phyloP scores from a whole-genome alignment of 208 protist genomes.

The Crithidia brevicula region DNA sequence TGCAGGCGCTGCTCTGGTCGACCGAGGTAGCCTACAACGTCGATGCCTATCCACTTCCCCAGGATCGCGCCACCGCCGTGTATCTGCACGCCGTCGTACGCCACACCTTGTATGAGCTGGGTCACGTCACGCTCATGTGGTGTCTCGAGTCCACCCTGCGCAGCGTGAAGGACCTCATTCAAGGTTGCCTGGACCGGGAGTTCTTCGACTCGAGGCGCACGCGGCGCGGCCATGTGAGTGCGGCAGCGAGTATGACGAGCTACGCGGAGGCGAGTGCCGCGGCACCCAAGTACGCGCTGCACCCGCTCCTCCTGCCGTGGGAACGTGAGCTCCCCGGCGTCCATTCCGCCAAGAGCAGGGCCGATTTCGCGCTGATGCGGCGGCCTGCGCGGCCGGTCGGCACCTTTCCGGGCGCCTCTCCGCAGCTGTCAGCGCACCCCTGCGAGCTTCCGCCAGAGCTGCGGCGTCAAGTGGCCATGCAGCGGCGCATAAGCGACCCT shows the following conservation, averaged over 20 bases:
- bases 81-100: constrained; percentile 62
- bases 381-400: neutral
- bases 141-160: constrained; percentile 56
- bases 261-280: constrained; percentile 17
- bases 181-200: constrained; percentile 8
- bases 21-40: constrained; percentile 40
- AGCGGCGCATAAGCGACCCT: no score
- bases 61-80: constrained; percentile 27
- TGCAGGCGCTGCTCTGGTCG: constrained; percentile 77
- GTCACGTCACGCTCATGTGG: constrained; percentile 83
- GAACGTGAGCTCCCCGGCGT: neutral
- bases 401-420: neutral
- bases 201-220: neutral
- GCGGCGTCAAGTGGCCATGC: no score
- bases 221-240: neutral
- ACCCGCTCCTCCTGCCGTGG: constrained; percentile 43
- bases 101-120: constrained; percentile 80
- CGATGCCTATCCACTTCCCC: constrained; percentile 29
- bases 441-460: neutral
- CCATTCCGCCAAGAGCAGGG: neutral
- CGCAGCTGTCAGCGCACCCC: constrained; percentile 1
- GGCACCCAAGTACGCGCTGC: constrained; percentile 38
- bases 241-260: neutral
- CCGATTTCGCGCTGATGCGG: neutral
- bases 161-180: constrained; percentile 28